Evolutionary conservation across 257 asterid species (phyloP), one percentile per base, ranked within the genome.

Genomic region (Striga asiatica): DNA sequence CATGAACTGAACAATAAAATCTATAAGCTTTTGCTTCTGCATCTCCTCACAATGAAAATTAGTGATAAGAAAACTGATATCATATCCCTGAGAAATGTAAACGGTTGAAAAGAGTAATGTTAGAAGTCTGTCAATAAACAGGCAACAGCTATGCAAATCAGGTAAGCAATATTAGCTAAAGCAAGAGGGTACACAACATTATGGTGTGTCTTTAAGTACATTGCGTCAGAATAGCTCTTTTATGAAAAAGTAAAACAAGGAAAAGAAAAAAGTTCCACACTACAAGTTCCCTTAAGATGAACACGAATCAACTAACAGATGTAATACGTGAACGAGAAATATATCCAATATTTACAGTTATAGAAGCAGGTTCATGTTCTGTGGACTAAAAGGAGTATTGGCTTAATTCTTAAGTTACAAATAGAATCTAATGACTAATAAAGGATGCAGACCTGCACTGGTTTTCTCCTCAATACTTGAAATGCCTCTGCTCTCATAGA

Each of bases 401-500:
- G n/a, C n/a, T n/a, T n/a, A n/a, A n/a, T n/a, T n/a, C n/a, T 18
- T 24, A 56, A 9, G 20, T n/a, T 23, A 28, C 28, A 46, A 49
- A 10, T 42, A 19, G 46, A 27, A 61, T 35, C 52, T 56, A 43
- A 55, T 53, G 48, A 49, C 31, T 45, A 48, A 31, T 19, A 51
- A 54, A 69, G 50, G 42, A 39, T 43, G 57, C 54, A 58, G 62
- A 84, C 96, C 89, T 82, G 95, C 39, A 92, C 97, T 0, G 97
- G 97, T 79, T 88, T 92, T 78, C 99, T 84, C 84, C 97, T 82
- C 59, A 92, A 72, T 34, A 92, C 99, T 76, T 88, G 95, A 76
- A 92, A 92, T 20, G 97, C 99, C 80, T 92, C 97, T 2, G 99
- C 97, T 72, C 99, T 81, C 97, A 92, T 92, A 20, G 95, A 92